Conservation (phyloP, 2,329 filamentous ascomycete genomes). For the Arthrobotrys sphaeroides region DNA sequence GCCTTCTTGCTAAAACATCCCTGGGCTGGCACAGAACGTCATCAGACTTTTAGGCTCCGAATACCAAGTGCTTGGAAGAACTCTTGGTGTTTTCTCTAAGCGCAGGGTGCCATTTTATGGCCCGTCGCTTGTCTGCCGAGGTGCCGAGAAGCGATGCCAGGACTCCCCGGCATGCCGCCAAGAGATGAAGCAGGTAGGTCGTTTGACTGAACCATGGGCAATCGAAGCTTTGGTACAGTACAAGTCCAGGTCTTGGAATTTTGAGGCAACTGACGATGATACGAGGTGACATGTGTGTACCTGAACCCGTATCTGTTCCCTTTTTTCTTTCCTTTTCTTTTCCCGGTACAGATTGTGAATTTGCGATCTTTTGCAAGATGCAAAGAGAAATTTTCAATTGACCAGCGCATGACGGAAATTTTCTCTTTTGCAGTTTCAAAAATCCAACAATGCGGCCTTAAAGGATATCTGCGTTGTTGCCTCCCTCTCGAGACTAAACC, state of each 20-base stretch:
- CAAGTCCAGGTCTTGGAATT: not conserved
- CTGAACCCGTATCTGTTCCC: not conserved
- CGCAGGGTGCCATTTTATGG: slow-evolving; percentile 25
- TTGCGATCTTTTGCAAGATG: not conserved
- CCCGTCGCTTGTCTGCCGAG: slow-evolving; percentile 39
- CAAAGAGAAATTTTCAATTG: too few relatives aligned
- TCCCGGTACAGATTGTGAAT: too few relatives aligned
- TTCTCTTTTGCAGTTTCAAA: slow-evolving; percentile 10
- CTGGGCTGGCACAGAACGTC: slow-evolving; percentile 9
- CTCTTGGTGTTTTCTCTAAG: slow-evolving; percentile 29
- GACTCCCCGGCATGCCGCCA: slow-evolving; percentile 7
- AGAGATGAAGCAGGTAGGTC: slow-evolving; percentile 37
- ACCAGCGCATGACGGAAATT: too few relatives aligned
- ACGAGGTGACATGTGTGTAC: slow-evolving; percentile 17
- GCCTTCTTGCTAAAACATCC: slow-evolving; percentile 1
- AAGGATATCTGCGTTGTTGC: slow-evolving; percentile 17
- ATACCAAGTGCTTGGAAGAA: slow-evolving; percentile 37
- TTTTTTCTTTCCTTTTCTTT: not conserved
- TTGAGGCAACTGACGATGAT: not conserved
- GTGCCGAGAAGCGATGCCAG: slow-evolving; percentile 37
- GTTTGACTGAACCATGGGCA: slow-evolving; percentile 5
- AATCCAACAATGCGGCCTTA: slow-evolving; percentile 9
- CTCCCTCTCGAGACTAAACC: too few relatives aligned
- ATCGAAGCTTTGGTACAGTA: slow-evolving; percentile 13
- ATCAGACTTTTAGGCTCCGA: slow-evolving; percentile 41